Base-by-base conservation (phyloP, 176 grass and related monocot species). In the Pontederia paniculata region DNA sequence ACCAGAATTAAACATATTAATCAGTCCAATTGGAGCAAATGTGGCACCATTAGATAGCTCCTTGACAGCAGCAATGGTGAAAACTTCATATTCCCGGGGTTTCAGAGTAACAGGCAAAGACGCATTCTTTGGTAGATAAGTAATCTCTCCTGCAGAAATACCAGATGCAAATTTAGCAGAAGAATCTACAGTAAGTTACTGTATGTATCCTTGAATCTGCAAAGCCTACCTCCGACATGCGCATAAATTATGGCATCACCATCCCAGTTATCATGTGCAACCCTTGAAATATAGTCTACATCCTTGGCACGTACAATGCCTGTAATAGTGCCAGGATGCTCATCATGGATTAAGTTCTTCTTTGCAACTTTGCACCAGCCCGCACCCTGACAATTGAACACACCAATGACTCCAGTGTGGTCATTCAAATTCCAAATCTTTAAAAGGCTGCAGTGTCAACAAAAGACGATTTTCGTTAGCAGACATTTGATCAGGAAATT, bases 361-460 rank as follows among this genome's bases (percentile, higher is more conserved):
- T 88, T 88, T 42, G 62, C 80, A 23, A 78, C 53, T 1, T 14
- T 62, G 64, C 88, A 31, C 83, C 83, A 94, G 6, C 83, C 88
- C 4, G 88, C 88, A 15, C 88, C 88, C 58, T 88, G 83, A 67
- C 88, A 88, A 62, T 94, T 94, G 77, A 94, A 94, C 42, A 84
- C 80, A 3, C 83, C 88, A 50, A 94, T 73, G 2, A 94, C 83
- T n/a, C 88, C 88, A 4, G 77, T 61, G n/a, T 83, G 69, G 37
- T 83, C 77, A 41, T 94, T 94, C 70, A 94, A 58, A 52, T 88
- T 94, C 88, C 88, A 94, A 42, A 94, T 84, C 67, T 94, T 88
- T 11, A 94, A 71, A 25, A 84, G 70, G 22, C 88, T 94, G 70
- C 48, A 63, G 19, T 21, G 52, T 21, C 23, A 43, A n/a, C n/a